A percentile compares a stretch with the other conserved stretches of the same genome.
Evolutionary conservation across 257 asterid genomes (phyloP).

Genomic region (Penstemon barbatus): DNA sequence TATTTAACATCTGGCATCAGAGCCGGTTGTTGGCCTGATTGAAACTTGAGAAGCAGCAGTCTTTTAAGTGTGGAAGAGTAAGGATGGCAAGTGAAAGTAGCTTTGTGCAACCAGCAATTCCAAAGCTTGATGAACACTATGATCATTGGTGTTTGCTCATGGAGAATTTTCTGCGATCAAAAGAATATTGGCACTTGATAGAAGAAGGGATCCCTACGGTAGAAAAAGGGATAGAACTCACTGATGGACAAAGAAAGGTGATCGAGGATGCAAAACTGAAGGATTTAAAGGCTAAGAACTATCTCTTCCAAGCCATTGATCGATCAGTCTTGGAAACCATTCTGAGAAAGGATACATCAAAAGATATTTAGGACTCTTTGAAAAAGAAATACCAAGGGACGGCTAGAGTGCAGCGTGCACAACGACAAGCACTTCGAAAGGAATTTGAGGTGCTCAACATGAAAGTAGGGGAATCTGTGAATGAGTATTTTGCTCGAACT

Average conservation of each 20-base stretch:
- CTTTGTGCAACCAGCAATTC: not conserved
- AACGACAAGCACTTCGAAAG: not conserved
- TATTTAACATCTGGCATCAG: too few species aligned
- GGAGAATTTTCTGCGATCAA: slow-evolving; percentile 9
- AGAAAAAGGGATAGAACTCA: not conserved
- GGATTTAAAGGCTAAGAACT: too few species aligned
- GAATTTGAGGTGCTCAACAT: not conserved
- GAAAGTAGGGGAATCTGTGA: slow-evolving; percentile 6
- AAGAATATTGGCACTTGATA: not conserved
- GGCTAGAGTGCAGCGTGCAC: slow-evolving; percentile 1
- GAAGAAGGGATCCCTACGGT: not conserved
- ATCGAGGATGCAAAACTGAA: not conserved
- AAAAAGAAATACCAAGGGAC: slow-evolving; percentile 5
- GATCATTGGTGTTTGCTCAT: slow-evolving; percentile 13
- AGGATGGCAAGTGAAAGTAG: not conserved
- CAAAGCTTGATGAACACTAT: not conserved
- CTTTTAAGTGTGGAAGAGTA: too few species aligned
- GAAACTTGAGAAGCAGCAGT: too few species aligned
- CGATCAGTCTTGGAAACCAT: not conserved
- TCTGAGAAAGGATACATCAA: not conserved
- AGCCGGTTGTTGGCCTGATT: too few species aligned
- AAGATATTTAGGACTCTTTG: not conserved
- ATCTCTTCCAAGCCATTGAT: too few species aligned
- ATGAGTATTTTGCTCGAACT: not conserved
- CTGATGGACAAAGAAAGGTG: not conserved